Evolutionary conservation across 2,329 filamentous ascomycete genomes (phyloP).

Genomic region (Scedosporium minutisporum): DNA sequence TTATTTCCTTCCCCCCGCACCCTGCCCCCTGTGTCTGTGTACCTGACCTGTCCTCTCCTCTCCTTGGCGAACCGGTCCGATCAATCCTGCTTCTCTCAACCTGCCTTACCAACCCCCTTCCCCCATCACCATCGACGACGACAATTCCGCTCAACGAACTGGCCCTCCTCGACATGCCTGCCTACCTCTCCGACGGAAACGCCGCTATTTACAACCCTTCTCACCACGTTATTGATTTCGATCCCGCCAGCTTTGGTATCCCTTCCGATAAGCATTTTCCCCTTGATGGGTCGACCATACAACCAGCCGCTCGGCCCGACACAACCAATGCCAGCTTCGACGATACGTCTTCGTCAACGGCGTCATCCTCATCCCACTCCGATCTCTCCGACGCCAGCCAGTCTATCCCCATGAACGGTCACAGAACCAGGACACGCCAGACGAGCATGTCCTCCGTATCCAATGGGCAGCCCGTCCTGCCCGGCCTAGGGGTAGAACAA

Average conservation of each 20-base stretch:
- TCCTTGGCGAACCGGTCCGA: background rate
- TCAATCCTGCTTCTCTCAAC: background rate
- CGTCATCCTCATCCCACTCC: constrained; percentile 4
- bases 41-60: background rate
- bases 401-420: background rate
- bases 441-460: constrained; percentile 4
- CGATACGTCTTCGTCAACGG: constrained; percentile 5
- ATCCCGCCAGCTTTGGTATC: background rate
- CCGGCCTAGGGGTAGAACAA: background rate
- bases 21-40: background rate
- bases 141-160: background rate
- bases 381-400: constrained; percentile 1
- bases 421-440: background rate
- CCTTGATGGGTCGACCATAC: constrained; percentile 4
- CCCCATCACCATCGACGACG: background rate
- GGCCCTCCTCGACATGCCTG: background rate
- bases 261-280: constrained; percentile 2
- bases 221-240: constrained; percentile 1
- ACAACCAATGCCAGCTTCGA: constrained; percentile 8
- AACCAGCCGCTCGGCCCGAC: constrained; percentile 2
- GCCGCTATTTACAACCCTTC: background rate
- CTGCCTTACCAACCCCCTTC: background rate
- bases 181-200: background rate
- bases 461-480: background rate
- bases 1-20: constrained; percentile 1